Percentiles rank a stretch among this genome's conserved stretches.
Evolutionary conservation across 805 yeast genomes (phyloP).

Genomic region (Danielozyma ontarioensis): DNA sequence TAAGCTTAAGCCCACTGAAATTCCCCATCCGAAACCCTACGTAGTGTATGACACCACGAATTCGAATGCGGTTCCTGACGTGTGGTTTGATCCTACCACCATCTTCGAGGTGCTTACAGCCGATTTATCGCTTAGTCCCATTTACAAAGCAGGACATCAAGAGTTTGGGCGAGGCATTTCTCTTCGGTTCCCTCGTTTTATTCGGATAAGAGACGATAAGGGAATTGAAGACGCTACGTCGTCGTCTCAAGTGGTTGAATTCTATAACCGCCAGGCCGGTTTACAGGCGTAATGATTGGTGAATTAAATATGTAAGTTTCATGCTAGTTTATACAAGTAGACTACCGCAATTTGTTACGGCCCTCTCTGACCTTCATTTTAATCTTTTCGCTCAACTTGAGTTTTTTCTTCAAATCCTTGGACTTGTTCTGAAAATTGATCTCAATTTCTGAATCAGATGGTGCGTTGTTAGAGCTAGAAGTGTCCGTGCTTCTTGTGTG

Average conservation of each 20-base stretch:
- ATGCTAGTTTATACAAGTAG: no score
- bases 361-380: slow-evolving; percentile 31
- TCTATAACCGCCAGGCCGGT: slow-evolving; percentile 68
- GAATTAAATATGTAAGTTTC: neutral
- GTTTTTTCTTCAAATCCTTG: slow-evolving; percentile 5
- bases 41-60: slow-evolving; percentile 57
- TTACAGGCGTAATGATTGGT: slow-evolving; percentile 7
- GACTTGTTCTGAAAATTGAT: slow-evolving; percentile 23
- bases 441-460: slow-evolving; percentile 21
- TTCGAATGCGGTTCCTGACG: slow-evolving; percentile 75
- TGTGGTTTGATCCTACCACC: slow-evolving; percentile 86
- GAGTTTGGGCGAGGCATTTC: slow-evolving; percentile 80
- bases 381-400: slow-evolving; percentile 27
- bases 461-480: slow-evolving; percentile 13
- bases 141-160: slow-evolving; percentile 77
- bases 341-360: slow-evolving; percentile 21
- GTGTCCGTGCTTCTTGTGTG: slow-evolving; percentile 4
- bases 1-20: slow-evolving; percentile 62
- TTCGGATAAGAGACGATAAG: slow-evolving; percentile 82
- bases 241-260: slow-evolving; percentile 76
- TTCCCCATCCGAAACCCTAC: slow-evolving; percentile 58
- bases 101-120: slow-evolving; percentile 90
- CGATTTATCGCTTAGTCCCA: slow-evolving; percentile 81
- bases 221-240: slow-evolving; percentile 81
- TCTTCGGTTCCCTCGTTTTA: slow-evolving; percentile 81